Evolutionary conservation across 345 rosid species (phyloP), one percentile per base, ranked within the genome.

Genomic region (Pistacia atlantica): DNA sequence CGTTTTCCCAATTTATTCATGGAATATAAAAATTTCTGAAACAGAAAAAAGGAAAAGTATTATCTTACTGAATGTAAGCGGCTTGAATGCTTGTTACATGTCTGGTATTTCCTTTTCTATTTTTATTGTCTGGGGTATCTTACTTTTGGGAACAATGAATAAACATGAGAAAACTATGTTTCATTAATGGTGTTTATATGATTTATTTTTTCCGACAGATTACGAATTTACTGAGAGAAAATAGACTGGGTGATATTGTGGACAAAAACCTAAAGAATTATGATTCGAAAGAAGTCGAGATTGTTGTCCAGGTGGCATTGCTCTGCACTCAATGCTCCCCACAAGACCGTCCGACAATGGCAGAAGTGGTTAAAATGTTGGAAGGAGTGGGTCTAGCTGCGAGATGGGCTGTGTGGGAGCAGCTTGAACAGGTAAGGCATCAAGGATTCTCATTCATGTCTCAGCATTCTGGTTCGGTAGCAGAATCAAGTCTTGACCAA

Each of bases 391-490:
- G 87, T 13, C 76, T 93, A 54, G 87, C 88, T 12, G 93, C 86
- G 87, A 91, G 89, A 79, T 95, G 98, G 96, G 88, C 82, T 0
- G 86, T 78, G 68, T 89, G 93, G 93, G 97, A 95, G 87, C 85
- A 83, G 71, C 80, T 82, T 31, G 97, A 95, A 82, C 89, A 89
- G 65, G 89, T 77, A 14, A 87, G 90, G 87, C 83, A 81, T 61
- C 82, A 70, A 31, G 33, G 2, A 72, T 81, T 83, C 82, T 78
- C 90, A 65, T 85, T 80, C 70, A 75, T 82, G 59, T 80, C 94
- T 45, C 87, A 77, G 72, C 90, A 80, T 11, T 89, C 83, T 69
- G 78, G 84, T 37, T 95, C 98, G 98, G 83, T 71, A 17, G 98
- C 88, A 55, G 96, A 90, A 54, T 88, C 90, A 10, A 89, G 79